phyloP scores from a whole-genome alignment of 1,139 yeast species.

The Pichia sp. region DNA sequence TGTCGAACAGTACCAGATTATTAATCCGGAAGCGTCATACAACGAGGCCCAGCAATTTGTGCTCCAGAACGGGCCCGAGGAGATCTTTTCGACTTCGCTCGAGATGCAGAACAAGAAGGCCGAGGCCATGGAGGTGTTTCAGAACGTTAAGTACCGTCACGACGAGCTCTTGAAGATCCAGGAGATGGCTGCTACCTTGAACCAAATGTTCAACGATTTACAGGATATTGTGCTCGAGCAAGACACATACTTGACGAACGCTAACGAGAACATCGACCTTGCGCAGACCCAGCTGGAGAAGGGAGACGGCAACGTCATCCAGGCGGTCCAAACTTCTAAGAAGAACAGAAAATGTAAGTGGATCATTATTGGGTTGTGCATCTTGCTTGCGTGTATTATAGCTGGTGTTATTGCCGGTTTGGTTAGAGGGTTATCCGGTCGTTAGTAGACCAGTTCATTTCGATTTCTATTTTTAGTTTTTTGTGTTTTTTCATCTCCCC shows the following conservation, averaged over 20 bases:
- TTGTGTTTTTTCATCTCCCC: neutral
- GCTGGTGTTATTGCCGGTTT: conserved; percentile 22
- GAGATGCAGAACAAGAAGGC: conserved; percentile 20
- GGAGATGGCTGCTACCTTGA: conserved; percentile 21
- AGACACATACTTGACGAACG: conserved; percentile 18
- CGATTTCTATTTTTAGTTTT: neutral
- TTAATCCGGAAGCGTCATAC: conserved; percentile 21
- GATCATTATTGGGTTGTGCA: conserved; percentile 17
- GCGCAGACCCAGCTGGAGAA: conserved; percentile 21
- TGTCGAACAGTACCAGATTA: conserved; percentile 21
- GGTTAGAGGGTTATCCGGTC: conserved; percentile 18
- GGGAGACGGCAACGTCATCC: conserved; percentile 23
- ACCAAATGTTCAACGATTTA: conserved; percentile 20
- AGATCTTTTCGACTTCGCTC: conserved; percentile 19
- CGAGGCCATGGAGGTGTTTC: conserved; percentile 20
- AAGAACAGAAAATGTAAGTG: conserved; percentile 22
- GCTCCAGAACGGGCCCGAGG: conserved; percentile 20
- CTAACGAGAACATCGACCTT: conserved; percentile 10
- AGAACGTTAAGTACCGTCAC: conserved; percentile 22
- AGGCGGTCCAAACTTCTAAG: conserved; percentile 20
- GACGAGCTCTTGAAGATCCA: conserved; percentile 21
- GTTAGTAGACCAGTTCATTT: neutral
- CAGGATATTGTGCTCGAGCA: conserved; percentile 25
- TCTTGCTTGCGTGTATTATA: conserved; percentile 17
- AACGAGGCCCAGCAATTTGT: conserved; percentile 23